Evolutionary conservation across 345 rosid genomes (phyloP).

Genomic region (Hibiscus tridactylites): DNA sequence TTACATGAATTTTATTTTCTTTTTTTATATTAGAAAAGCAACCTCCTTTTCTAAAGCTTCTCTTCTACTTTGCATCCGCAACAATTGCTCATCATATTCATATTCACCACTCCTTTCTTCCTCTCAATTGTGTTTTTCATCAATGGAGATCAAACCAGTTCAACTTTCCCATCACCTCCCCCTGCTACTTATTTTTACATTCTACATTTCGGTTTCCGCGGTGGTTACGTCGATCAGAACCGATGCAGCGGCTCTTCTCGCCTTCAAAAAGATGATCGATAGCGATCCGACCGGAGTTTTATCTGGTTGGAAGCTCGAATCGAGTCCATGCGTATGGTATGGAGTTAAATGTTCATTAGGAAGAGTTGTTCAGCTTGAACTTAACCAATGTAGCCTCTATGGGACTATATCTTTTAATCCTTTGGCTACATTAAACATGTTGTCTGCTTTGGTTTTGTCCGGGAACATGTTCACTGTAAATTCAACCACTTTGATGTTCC

Average conservation of each 20-base stretch:
- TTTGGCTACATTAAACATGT: slow-evolving; percentile 48
- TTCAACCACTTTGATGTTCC: slow-evolving; percentile 67
- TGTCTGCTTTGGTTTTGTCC: slow-evolving; percentile 55
- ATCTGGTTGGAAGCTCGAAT: slow-evolving; percentile 47
- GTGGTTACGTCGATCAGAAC: slow-evolving; percentile 48
- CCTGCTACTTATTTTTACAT: slow-evolving; percentile 18
- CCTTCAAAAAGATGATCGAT: slow-evolving; percentile 61
- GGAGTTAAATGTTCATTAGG: slow-evolving; percentile 68
- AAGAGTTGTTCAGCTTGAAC: slow-evolving; percentile 67
- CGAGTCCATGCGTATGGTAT: slow-evolving; percentile 57
- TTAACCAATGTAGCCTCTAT: slow-evolving; percentile 39
- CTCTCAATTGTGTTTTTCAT: slow-evolving; percentile 14
- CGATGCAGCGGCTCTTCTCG: slow-evolving; percentile 55
- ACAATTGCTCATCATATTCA: slow-evolving; percentile 32
- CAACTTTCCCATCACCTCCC: slow-evolving; percentile 30
- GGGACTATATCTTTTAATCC: slow-evolving; percentile 56
- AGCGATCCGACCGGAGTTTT: slow-evolving; percentile 58
- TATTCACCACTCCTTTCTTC: slow-evolving; percentile 27
- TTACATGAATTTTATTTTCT: too few species aligned
- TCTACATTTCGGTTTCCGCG: slow-evolving; percentile 23
- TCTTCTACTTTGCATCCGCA: slow-evolving; percentile 24
- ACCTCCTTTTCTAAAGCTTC: slow-evolving; percentile 29
- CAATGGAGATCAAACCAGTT: slow-evolving; percentile 42
- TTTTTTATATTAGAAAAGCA: too few species aligned
- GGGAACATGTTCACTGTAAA: slow-evolving; percentile 44